Evolutionary conservation across 2,329 filamentous ascomycete genomes (phyloP).

Genomic region (Cladophialophora exuberans): DNA sequence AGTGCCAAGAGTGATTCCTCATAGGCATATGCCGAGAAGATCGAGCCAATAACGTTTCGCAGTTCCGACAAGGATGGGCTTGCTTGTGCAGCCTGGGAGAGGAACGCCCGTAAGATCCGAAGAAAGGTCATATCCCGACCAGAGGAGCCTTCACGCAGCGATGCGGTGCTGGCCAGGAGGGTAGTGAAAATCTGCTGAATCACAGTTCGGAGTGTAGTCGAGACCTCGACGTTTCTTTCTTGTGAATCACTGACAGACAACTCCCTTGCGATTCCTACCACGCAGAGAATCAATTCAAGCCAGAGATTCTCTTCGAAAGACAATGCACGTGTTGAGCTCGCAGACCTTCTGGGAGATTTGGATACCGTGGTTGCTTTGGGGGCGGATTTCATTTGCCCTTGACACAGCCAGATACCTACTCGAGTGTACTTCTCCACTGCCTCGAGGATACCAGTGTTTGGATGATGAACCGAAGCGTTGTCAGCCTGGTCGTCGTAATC

Average conservation of each 20-base stretch:
- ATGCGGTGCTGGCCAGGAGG: conserved; percentile 74
- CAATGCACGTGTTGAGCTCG: conserved; percentile 53
- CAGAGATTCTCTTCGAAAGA: conserved; percentile 66
- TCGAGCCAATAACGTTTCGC: conserved; percentile 79
- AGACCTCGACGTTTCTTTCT: conserved; percentile 49
- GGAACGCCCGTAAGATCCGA: conserved; percentile 83
- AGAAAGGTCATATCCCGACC: conserved; percentile 73
- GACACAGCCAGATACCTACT: conserved; percentile 94
- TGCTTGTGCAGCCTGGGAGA: conserved; percentile 76
- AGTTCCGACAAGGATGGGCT: conserved; percentile 88
- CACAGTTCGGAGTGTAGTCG: conserved; percentile 70
- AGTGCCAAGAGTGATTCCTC: conserved; percentile 86
- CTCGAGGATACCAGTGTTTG: conserved; percentile 73
- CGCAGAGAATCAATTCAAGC: conserved; percentile 66
- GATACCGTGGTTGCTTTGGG: conserved; percentile 38
- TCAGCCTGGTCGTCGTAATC: conserved; percentile 56
- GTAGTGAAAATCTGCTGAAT: conserved; percentile 92
- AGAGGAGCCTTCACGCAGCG: conserved; percentile 36
- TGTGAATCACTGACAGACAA: conserved; percentile 48
- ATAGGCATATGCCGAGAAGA: conserved; percentile 94
- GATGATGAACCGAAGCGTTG: conserved; percentile 62
- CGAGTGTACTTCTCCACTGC: conserved; percentile 86
- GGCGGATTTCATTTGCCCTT: conserved; percentile 67
- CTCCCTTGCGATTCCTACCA: conserved; percentile 66
- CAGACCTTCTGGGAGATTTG: conserved; percentile 50